Conservation (phyloP, 2,329 filamentous ascomycete genomes). For the Achaetomium macrosporum region DNA sequence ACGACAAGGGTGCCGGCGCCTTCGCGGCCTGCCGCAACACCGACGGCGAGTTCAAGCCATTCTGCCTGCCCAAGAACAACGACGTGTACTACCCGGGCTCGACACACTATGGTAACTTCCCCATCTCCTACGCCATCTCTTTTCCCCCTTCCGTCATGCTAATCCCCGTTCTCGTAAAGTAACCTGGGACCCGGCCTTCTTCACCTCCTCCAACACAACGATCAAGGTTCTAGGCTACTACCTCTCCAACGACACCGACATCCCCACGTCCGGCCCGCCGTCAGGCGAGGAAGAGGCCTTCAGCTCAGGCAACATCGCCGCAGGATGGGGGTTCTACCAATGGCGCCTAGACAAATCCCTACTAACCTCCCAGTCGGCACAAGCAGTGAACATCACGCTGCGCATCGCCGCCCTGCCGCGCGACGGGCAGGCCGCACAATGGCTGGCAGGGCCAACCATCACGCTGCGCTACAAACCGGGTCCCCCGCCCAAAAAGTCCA, state of each 20-base stretch:
- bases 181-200: slow-evolving; percentile 51
- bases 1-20: slow-evolving; percentile 40
- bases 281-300: slow-evolving; percentile 26
- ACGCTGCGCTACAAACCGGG: slow-evolving; percentile 30
- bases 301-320: slow-evolving; percentile 31
- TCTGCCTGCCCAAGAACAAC: slow-evolving; percentile 44
- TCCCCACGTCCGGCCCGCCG: slow-evolving; percentile 2
- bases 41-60: slow-evolving; percentile 43
- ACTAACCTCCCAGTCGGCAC: background rate
- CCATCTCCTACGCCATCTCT: too few species aligned
- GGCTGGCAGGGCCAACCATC: slow-evolving; percentile 36
- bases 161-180: slow-evolving; percentile 33
- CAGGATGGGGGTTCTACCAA: slow-evolving; percentile 44
- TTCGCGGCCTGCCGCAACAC: slow-evolving; percentile 46
- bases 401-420: slow-evolving; percentile 36
- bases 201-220: slow-evolving; percentile 37
- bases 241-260: slow-evolving; percentile 22
- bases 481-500: slow-evolving; percentile 28
- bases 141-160: background rate
- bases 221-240: slow-evolving; percentile 34
- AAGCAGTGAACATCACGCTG: slow-evolving; percentile 43
- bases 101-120: slow-evolving; percentile 48
- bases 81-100: slow-evolving; percentile 39
- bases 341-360: slow-evolving; percentile 31
- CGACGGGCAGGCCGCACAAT: slow-evolving; percentile 18